Evolutionary conservation across 352 stramenopile species (phyloP).

Genomic region (Hyaloperonospora brassicae): DNA sequence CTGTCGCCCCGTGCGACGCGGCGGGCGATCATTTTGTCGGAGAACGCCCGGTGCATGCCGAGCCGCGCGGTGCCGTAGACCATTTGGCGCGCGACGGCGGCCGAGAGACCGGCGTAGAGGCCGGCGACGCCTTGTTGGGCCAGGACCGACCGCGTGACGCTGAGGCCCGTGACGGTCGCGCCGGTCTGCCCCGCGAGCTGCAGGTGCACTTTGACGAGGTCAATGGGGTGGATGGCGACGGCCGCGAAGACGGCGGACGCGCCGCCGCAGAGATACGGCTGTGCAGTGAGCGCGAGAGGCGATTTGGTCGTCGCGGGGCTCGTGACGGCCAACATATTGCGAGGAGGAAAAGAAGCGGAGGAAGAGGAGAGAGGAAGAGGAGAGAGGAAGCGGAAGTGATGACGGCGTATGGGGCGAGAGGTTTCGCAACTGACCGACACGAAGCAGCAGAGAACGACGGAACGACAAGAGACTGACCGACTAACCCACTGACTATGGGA

Average conservation of each 20-base stretch:
- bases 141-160: slow-evolving; percentile 72
- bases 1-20: slow-evolving; percentile 64
- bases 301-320: slow-evolving; percentile 22
- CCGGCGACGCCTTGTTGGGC: slow-evolving; percentile 72
- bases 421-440: too few species aligned
- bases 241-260: slow-evolving; percentile 66
- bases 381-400: too few species aligned
- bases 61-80: slow-evolving; percentile 80
- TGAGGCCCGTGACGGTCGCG: slow-evolving; percentile 61
- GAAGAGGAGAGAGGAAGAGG: too few species aligned
- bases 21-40: slow-evolving; percentile 63
- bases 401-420: too few species aligned
- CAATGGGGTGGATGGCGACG: slow-evolving; percentile 84
- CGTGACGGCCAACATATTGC: too few species aligned
- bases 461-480: too few species aligned
- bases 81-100: slow-evolving; percentile 77
- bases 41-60: slow-evolving; percentile 79
- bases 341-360: too few species aligned
- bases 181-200: slow-evolving; percentile 80
- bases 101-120: slow-evolving; percentile 79
- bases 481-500: too few species aligned
- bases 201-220: slow-evolving; percentile 87
- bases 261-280: slow-evolving; percentile 78
- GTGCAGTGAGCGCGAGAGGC: slow-evolving; percentile 43
- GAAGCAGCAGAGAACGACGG: too few species aligned